A percentile compares a stretch with the other conserved stretches of the same genome.
These are phyloP conservation scores for Passalora sequoiae DNA, from an alignment of 2,329 filamentous ascomycete genomes.

Conservation along the genomic window DNA sequence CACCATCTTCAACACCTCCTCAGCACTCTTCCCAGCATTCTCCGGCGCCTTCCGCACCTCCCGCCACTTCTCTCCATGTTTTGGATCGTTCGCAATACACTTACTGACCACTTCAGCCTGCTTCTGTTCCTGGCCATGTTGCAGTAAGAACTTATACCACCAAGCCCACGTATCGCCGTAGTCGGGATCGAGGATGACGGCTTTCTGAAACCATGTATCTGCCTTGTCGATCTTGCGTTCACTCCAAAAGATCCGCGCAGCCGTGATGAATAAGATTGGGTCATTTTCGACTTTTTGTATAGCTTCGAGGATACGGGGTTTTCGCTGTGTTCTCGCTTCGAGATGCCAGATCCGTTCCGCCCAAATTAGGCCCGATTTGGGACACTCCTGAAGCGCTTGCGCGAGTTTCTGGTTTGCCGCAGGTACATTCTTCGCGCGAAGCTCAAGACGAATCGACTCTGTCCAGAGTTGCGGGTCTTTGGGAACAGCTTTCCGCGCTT, in stretches of 20 bases:
- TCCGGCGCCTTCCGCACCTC: constrained; percentile 75
- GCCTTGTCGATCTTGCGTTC: constrained; percentile 91
- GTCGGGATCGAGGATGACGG: constrained; percentile 79
- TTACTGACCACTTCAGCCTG: constrained; percentile 75
- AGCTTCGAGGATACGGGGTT: constrained; percentile 83
- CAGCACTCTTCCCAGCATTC: constrained; percentile 67
- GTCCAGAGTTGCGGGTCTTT: constrained; percentile 82
- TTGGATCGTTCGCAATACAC: constrained; percentile 76
- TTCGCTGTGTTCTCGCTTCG: constrained; percentile 84
- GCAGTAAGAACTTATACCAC: constrained; percentile 89
- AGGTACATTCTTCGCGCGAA: constrained; percentile 72
- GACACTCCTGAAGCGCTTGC: constrained; percentile 83
- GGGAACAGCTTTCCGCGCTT: constrained; percentile 79
- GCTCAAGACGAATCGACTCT: constrained; percentile 89
- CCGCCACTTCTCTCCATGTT: constrained; percentile 92
- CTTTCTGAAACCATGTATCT: constrained; percentile 95
- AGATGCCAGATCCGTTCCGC: constrained; percentile 93
- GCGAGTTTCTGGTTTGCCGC: constrained; percentile 94
- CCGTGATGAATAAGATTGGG: constrained; percentile 79
- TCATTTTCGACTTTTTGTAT: constrained; percentile 97
- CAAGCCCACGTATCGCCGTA: constrained; percentile 93
- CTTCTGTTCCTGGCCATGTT: constrained; percentile 96
- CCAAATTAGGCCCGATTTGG: constrained; percentile 83
- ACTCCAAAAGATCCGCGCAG: constrained; percentile 92
- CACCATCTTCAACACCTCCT: constrained; percentile 79